phyloP scores from a whole-genome alignment of 2,329 filamentous ascomycete species.

The Macrophomina phaseolina region DNA sequence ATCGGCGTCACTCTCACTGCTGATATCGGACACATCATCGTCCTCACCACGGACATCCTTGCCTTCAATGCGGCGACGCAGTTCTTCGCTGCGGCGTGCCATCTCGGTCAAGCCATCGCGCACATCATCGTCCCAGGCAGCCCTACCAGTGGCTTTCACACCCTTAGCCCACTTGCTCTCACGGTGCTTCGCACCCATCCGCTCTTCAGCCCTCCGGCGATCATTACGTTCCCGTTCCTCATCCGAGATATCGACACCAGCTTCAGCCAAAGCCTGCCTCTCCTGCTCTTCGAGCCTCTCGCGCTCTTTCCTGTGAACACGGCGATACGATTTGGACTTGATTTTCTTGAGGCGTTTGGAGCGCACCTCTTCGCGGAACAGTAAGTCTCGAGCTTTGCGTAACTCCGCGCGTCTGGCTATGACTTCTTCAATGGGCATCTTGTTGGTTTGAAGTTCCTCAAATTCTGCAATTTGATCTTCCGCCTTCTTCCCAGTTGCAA shows the following conservation, averaged over 20 bases:
- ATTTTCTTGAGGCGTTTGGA: slow-evolving; percentile 97
- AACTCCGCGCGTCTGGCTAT: slow-evolving; percentile 75
- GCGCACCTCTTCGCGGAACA: slow-evolving; percentile 86
- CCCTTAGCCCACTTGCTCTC: slow-evolving; percentile 94
- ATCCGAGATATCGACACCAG: slow-evolving; percentile 65
- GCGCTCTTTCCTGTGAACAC: slow-evolving; percentile 83
- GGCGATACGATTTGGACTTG: slow-evolving; percentile 94
- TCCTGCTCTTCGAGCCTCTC: slow-evolving; percentile 65
- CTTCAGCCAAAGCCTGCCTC: slow-evolving; percentile 62
- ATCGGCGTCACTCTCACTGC: slow-evolving; percentile 59
- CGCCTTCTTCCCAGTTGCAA: slow-evolving; percentile 65
- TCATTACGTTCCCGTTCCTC: slow-evolving; percentile 71
- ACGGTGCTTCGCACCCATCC: slow-evolving; percentile 83
- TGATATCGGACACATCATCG: slow-evolving; percentile 57
- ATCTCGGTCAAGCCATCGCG: slow-evolving; percentile 78
- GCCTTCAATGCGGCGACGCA: slow-evolving; percentile 79
- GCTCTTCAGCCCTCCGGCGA: slow-evolving; percentile 77
- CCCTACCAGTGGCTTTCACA: slow-evolving; percentile 76
- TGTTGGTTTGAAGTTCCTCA: slow-evolving; percentile 72
- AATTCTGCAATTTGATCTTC: slow-evolving; percentile 69
- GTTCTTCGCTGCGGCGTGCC: slow-evolving; percentile 80
- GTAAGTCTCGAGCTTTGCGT: slow-evolving; percentile 79
- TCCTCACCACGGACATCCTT: slow-evolving; percentile 60
- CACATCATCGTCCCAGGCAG: slow-evolving; percentile 88
- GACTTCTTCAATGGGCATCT: slow-evolving; percentile 74